Evolutionary conservation across 495 filamentous ascomycete species (phyloP).

Genomic region (Aspergillus cristatus): DNA sequence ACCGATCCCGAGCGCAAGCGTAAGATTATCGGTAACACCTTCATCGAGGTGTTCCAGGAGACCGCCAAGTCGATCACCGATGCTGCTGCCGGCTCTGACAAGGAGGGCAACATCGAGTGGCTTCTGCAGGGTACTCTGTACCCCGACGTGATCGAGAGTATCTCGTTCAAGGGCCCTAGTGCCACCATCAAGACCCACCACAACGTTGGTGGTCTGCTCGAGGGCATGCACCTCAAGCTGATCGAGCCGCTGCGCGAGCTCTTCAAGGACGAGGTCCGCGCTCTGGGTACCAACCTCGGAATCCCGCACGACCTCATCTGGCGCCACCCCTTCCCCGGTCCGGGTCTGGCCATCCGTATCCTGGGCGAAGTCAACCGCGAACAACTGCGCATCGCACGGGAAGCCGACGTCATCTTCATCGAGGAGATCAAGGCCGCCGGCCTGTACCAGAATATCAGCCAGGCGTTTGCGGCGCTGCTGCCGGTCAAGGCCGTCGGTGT

Average conservation of each 20-base stretch:
- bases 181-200: conserved; percentile 80
- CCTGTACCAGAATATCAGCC: conserved; percentile 70
- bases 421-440: conserved; percentile 75
- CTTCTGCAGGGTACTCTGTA: conserved; percentile 82
- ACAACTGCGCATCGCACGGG: conserved; percentile 67
- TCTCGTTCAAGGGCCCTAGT: conserved; percentile 73
- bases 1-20: conserved; percentile 83
- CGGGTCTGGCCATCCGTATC: conserved; percentile 83
- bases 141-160: conserved; percentile 71
- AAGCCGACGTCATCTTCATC: conserved; percentile 82
- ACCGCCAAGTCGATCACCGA: conserved; percentile 68
- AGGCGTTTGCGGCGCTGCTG: conserved; percentile 77
- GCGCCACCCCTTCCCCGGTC: conserved; percentile 74
- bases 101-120: conserved; percentile 60
- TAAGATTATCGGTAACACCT: conserved; percentile 78
- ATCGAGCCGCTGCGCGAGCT: conserved; percentile 75
- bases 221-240: conserved; percentile 53
- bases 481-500: conserved; percentile 67
- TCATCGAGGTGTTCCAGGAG: conserved; percentile 84
- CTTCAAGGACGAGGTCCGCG: conserved; percentile 73
- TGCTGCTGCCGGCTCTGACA: conserved; percentile 32
- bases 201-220: conserved; percentile 71
- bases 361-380: conserved; percentile 80
- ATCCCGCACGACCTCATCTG: conserved; percentile 70
- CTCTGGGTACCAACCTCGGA: conserved; percentile 66